phyloP scores from a whole-genome alignment of 495 filamentous ascomycete species.

The Clohesyomyces aquaticus region DNA sequence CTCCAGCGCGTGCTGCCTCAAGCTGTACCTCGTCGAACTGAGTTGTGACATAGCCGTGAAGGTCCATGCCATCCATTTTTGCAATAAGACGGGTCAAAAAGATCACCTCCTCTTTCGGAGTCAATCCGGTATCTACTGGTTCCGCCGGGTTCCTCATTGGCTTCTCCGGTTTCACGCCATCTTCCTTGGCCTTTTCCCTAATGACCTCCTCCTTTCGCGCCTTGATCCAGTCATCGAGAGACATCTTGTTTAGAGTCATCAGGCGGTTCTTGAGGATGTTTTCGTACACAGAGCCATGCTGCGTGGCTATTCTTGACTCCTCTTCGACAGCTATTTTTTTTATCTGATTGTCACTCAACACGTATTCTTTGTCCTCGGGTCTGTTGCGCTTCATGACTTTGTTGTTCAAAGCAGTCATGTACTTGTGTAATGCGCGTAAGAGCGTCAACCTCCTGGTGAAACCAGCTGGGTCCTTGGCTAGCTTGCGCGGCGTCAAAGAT shows the following conservation, averaged over 20 bases:
- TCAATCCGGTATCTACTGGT: conserved; percentile 68
- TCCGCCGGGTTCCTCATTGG: background rate
- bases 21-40: conserved; percentile 65
- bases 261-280: conserved; percentile 83
- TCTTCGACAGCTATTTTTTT: conserved; percentile 80
- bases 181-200: conserved; percentile 45
- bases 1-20: conserved; percentile 63
- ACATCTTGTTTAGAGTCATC: conserved; percentile 72
- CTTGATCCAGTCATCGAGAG: conserved; percentile 65
- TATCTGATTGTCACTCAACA: conserved; percentile 69
- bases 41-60: conserved; percentile 74
- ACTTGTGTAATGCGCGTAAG: conserved; percentile 72
- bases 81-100: conserved; percentile 64
- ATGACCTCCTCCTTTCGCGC: conserved; percentile 50
- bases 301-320: conserved; percentile 75
- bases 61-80: conserved; percentile 60
- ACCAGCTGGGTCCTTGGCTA: conserved; percentile 69
- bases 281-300: conserved; percentile 69
- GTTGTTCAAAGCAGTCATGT: conserved; percentile 72
- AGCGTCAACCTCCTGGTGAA: conserved; percentile 70
- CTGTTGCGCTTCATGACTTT: conserved; percentile 56
- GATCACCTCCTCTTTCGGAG: conserved; percentile 65
- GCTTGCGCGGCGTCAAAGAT: conserved; percentile 77
- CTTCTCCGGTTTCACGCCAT: conserved; percentile 9
- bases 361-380: conserved; percentile 58